Evolutionary conservation across 345 rosid species (phyloP).

Genomic region (Schrenkiella parvula): DNA sequence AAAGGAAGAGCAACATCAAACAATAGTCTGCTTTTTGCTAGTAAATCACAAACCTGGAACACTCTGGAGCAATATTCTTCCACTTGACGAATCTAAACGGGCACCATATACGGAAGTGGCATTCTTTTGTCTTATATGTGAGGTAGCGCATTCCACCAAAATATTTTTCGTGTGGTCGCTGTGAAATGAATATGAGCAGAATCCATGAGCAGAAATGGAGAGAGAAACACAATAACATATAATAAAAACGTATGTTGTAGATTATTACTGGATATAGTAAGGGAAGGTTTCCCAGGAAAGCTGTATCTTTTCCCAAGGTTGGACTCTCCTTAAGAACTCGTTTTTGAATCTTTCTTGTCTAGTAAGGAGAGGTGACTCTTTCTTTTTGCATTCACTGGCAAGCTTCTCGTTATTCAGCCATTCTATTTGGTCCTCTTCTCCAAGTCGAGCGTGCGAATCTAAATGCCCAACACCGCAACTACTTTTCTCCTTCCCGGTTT

Average conservation of each 20-base stretch:
- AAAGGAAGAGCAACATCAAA: slow-evolving; percentile 5
- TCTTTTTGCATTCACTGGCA: slow-evolving; percentile 66
- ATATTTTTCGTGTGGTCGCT: slow-evolving; percentile 74
- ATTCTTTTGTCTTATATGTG: slow-evolving; percentile 74
- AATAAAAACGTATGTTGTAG: background rate
- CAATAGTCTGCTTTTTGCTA: background rate
- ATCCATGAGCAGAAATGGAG: slow-evolving; percentile 4
- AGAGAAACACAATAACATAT: background rate
- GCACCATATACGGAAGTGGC: slow-evolving; percentile 58
- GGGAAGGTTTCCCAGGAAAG: slow-evolving; percentile 97
- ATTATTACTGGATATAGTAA: slow-evolving; percentile 74
- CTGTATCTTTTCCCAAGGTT: slow-evolving; percentile 88
- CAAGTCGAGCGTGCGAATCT: slow-evolving; percentile 75
- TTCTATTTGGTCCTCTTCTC: slow-evolving; percentile 88
- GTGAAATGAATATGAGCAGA: slow-evolving; percentile 16
- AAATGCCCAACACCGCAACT: slow-evolving; percentile 32
- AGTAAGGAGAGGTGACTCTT: slow-evolving; percentile 67
- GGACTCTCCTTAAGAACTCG: slow-evolving; percentile 69
- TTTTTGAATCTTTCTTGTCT: slow-evolving; percentile 76
- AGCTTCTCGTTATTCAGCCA: slow-evolving; percentile 85
- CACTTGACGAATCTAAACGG: slow-evolving; percentile 77
- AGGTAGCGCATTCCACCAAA: slow-evolving; percentile 81
- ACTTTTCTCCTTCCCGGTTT: slow-evolving; percentile 29
- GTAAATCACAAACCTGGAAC: slow-evolving; percentile 60
- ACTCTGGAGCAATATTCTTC: slow-evolving; percentile 87